phyloP scores from a whole-genome alignment of 768 basidiomycete genomes.

The Pleurotus sapidus region DNA sequence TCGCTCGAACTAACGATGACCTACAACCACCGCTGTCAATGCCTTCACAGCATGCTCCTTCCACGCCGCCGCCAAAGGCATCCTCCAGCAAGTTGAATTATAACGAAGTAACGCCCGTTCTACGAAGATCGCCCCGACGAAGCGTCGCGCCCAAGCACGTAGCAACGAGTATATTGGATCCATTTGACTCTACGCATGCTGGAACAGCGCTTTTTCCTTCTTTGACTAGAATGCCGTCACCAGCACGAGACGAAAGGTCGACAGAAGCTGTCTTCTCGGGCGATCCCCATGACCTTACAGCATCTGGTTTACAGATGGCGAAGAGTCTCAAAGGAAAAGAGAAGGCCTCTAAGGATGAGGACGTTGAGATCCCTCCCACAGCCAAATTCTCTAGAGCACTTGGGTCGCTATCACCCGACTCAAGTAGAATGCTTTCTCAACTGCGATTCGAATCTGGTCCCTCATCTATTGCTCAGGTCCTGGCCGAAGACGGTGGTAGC shows the following conservation, averaged over 20 bases:
- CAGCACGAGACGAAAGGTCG: neutral
- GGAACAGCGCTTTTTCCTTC: too few relatives aligned
- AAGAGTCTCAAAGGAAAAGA: slow-evolving; percentile 1
- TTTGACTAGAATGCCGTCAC: too few relatives aligned
- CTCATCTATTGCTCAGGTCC: neutral
- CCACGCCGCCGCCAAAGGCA: neutral
- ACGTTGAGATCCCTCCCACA: slow-evolving; percentile 10
- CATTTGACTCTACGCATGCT: too few relatives aligned
- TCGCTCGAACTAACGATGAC: neutral
- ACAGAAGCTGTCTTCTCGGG: neutral
- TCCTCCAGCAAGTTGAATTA: neutral
- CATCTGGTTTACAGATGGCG: neutral
- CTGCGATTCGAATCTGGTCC: slow-evolving; percentile 26
- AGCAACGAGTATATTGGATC: too few relatives aligned
- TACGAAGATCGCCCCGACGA: slow-evolving; percentile 13
- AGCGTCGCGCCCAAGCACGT: neutral
- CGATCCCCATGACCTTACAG: too few relatives aligned
- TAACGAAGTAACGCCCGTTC: neutral
- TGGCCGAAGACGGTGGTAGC: neutral
- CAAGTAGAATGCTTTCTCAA: slow-evolving; percentile 39
- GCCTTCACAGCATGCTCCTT: neutral
- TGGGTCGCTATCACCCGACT: slow-evolving; percentile 60
- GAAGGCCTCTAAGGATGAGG: neutral
- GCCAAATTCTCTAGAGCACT: slow-evolving; percentile 36
- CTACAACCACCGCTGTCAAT: neutral